Evolutionary conservation across 441 rosid species (phyloP).

Genomic region (Pelargonium australe): DNA sequence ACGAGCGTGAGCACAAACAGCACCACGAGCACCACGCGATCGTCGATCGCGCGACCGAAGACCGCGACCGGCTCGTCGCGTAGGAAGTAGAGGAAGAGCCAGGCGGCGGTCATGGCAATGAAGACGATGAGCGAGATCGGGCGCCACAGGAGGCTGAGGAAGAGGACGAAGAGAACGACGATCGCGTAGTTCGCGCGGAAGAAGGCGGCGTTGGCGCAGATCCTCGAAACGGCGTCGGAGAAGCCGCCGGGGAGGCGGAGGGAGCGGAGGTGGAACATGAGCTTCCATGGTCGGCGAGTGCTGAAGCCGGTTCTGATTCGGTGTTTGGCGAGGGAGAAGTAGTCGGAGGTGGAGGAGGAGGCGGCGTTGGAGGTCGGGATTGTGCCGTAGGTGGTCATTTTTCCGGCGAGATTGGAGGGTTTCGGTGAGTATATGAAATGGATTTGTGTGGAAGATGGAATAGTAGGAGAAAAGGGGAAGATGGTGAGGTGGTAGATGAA

Average conservation of each 20-base stretch:
- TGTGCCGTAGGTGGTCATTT: no score
- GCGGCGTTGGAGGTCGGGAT: no score
- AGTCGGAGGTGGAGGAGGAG: no score
- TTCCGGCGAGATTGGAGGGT: no score
- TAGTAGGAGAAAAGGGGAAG: no score
- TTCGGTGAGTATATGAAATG: no score
- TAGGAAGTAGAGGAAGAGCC: slow-evolving; percentile 69
- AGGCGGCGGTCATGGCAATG: slow-evolving; percentile 44
- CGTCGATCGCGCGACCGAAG: slow-evolving; percentile 43
- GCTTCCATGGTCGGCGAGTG: slow-evolving; percentile 76
- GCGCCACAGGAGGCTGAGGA: slow-evolving; percentile 69
- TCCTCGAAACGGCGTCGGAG: slow-evolving; percentile 46
- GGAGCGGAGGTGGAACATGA: slow-evolving; percentile 31
- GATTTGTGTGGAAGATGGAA: background rate
- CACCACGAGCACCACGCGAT: slow-evolving; percentile 39
- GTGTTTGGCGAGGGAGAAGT: no score
- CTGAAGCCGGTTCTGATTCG: slow-evolving; percentile 13
- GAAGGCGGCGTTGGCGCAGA: slow-evolving; percentile 41
- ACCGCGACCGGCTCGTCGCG: slow-evolving; percentile 57
- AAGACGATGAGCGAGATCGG: slow-evolving; percentile 69
- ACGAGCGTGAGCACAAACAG: slow-evolving; percentile 54
- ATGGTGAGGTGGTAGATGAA: no score
- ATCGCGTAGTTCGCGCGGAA: slow-evolving; percentile 71
- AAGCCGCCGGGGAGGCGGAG: slow-evolving; percentile 49
- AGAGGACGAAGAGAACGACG: slow-evolving; percentile 44